Evolutionary conservation across 2,329 filamentous ascomycete genomes (phyloP).

Genomic region (Aspergillus felis): DNA sequence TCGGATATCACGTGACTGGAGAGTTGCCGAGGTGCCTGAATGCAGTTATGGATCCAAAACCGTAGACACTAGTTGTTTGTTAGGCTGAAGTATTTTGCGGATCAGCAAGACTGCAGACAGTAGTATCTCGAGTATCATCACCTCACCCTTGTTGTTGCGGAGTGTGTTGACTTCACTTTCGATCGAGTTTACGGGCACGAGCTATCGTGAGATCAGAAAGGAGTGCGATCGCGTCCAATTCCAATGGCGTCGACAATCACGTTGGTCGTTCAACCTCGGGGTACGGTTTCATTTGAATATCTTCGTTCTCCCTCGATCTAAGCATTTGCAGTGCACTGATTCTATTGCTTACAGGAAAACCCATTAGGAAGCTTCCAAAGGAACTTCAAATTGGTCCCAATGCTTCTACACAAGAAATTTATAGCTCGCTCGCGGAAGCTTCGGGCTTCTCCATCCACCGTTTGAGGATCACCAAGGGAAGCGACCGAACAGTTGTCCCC

Average conservation of each 20-base stretch:
- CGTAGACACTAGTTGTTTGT: neutral
- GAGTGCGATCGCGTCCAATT: neutral
- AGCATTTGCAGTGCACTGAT: slow-evolving; percentile 11
- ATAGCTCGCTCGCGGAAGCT: slow-evolving; percentile 52
- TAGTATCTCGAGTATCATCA: neutral
- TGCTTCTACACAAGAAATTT: slow-evolving; percentile 53
- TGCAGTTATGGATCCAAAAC: neutral
- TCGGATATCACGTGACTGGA: slow-evolving; percentile 2
- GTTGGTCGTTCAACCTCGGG: slow-evolving; percentile 40
- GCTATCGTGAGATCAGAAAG: neutral
- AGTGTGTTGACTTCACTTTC: neutral
- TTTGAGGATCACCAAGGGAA: slow-evolving; percentile 61
- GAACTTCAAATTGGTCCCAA: slow-evolving; percentile 50
- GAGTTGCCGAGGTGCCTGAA: neutral
- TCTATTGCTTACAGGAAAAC: slow-evolving; percentile 49
- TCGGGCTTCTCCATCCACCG: slow-evolving; percentile 56
- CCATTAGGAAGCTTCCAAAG: slow-evolving; percentile 58
- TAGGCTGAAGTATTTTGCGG: neutral
- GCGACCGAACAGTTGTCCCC: slow-evolving; percentile 56
- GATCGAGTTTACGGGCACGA: neutral
- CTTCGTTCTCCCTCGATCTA: neutral
- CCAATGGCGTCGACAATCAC: slow-evolving; percentile 37
- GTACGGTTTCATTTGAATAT: slow-evolving; percentile 24
- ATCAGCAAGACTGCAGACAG: neutral
- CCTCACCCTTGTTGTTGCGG: neutral